Evolutionary conservation across 2,329 filamentous ascomycete species (phyloP).

Genomic region (Pestalotiopsis sp.): DNA sequence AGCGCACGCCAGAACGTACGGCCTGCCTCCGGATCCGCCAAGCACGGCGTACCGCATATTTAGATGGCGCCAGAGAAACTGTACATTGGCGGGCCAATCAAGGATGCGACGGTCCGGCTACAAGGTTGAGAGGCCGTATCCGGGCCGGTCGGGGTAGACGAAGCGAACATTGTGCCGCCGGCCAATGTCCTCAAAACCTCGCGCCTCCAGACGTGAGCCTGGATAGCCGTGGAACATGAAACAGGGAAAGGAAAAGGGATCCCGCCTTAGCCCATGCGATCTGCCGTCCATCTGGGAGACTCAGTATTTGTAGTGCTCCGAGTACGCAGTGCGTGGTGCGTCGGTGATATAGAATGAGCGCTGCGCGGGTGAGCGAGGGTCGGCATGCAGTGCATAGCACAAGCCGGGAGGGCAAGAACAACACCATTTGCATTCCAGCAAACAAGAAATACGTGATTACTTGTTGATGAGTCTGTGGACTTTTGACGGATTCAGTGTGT

Average conservation of each 20-base stretch:
- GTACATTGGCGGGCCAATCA: constrained; percentile 44
- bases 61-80: constrained; percentile 39
- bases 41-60: constrained; percentile 44
- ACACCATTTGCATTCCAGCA: no score
- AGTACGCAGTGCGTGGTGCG: no score
- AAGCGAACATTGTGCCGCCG: not conserved
- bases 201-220: not conserved
- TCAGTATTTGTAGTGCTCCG: no score
- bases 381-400: no score
- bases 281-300: not conserved
- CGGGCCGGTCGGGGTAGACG: not conserved
- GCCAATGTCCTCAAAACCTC: not conserved
- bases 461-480: no score
- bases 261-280: not conserved
- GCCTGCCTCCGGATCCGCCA: constrained; percentile 47
- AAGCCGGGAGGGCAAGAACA: no score
- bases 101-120: not conserved
- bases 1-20: constrained; percentile 49
- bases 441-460: no score
- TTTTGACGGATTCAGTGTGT: no score
- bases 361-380: no score
- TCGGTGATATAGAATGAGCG: no score
- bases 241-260: not conserved
- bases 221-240: not conserved
- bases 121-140: not conserved